Base-by-base conservation (phyloP, 192 early-diverging fungal genomes). In the Umbelopsis sp. region DNA sequence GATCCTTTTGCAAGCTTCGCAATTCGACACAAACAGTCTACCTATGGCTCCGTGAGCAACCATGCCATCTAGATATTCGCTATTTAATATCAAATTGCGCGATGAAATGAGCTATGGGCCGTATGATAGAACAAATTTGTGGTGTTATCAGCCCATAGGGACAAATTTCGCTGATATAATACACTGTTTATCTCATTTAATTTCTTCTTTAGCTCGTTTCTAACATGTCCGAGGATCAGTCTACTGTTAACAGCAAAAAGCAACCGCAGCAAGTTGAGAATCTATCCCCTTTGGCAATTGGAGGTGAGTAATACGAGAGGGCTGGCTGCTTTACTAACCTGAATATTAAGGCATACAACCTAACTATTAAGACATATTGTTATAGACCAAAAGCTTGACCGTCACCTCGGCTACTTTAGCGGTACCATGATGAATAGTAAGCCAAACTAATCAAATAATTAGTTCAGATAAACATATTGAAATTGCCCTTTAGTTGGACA, bases 401-500 rank as follows among this genome's bases (percentile, higher is more conserved):
- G 75, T 15, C 65, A 77, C 16, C 72, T 77, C 8, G 75, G 75
- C 3, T 77, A 55, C 35, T 44, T 68, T 44, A 68, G 53, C 10
- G 75, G 75, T 22, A 53, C 71, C 3, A 68, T 77, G 67, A 71
- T 77, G 23, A 77, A 77, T 51, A 67, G 55, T 61, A 61, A 61
- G 55, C 15, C 3, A 49, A 49, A 21, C 0, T 61, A 1, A 35
- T 61, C 7, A 13, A 22, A 61, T 27, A 0, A 18, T 0, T 35
- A 1, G 18, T 25, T 33, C 15, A n/a, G 30, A 61, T 6, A 9
- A 11, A 47, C 13, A 48, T n/a, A 18, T 12, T 16, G 46, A 30
- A 22, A 10, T 41, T 10, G 37, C 37, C 37, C 2, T 4, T 9
- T 10, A 50, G 71, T 72, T 27, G 71, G 71, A 5, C 66, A 67